A percentile compares a stretch with the other conserved stretches of the same genome.
These are phyloP conservation scores for Podaxis sp. DNA, from an alignment of 768 basidiomycete species.

Conservation along the genomic window DNA sequence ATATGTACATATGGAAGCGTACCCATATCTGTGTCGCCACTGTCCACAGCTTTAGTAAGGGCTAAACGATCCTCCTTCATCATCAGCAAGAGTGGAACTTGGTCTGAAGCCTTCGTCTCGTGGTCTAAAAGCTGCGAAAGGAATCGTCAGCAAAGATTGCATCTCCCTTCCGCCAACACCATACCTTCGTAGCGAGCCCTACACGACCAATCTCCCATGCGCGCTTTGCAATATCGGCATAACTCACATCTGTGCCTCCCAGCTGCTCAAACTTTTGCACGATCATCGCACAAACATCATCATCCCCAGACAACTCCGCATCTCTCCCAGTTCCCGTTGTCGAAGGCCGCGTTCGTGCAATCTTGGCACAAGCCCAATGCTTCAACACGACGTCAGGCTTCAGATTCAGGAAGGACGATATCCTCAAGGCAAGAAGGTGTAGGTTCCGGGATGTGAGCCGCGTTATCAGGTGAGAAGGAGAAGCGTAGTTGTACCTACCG, in stretches of 20 bases:
- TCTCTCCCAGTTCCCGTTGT: conserved; percentile 48
- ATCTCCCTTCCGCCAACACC: neutral
- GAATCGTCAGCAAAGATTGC: neutral
- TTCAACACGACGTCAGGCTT: conserved; percentile 85
- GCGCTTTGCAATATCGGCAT: conserved; percentile 89
- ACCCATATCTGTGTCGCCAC: conserved; percentile 95
- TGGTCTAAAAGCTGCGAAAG: conserved; percentile 75
- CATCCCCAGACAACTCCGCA: conserved; percentile 62
- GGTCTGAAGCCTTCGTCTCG: conserved; percentile 83
- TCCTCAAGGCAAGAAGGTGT: conserved; percentile 88
- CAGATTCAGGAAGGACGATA: conserved; percentile 79
- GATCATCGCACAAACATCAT: conserved; percentile 74
- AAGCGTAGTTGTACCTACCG: conserved; percentile 73
- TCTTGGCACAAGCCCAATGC: conserved; percentile 96
- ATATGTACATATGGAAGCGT: conserved; percentile 16
- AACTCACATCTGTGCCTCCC: conserved; percentile 77
- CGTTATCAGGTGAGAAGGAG: conserved; percentile 75
- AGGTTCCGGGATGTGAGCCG: conserved; percentile 84
- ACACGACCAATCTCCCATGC: conserved; percentile 88
- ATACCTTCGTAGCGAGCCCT: conserved; percentile 80
- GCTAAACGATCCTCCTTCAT: conserved; percentile 96
- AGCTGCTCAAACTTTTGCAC: conserved; percentile 87
- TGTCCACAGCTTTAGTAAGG: conserved; percentile 84
- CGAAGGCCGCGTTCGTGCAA: conserved; percentile 63
- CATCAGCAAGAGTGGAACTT: conserved; percentile 85